Conservation (phyloP, 2,329 filamentous ascomycete genomes). For the Curvularia lunata region DNA sequence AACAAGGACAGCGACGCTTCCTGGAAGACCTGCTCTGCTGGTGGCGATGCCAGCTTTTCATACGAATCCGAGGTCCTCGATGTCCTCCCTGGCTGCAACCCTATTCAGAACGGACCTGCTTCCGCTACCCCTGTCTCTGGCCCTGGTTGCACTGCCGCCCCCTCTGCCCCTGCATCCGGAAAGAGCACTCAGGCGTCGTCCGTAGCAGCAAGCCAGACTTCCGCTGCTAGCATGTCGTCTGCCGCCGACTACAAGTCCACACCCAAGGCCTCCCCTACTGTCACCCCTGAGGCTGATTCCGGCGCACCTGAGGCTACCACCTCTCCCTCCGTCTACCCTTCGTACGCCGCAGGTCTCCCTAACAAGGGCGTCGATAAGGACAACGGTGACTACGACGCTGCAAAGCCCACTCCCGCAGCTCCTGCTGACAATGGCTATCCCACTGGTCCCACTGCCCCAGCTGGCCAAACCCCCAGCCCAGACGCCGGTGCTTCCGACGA, state of each 20-base stretch:
- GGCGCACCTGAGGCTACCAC: slow-evolving; percentile 8
- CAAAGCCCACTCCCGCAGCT: slow-evolving; percentile 4
- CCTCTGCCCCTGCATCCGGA: slow-evolving; percentile 14
- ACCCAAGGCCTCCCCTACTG: background rate
- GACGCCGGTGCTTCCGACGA: slow-evolving; percentile 10
- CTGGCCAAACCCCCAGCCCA: slow-evolving; percentile 15
- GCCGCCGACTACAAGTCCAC: slow-evolving; percentile 4
- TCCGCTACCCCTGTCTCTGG: slow-evolving; percentile 38
- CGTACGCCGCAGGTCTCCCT: slow-evolving; percentile 18
- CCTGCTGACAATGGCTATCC: slow-evolving; percentile 10
- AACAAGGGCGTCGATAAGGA: slow-evolving; percentile 17
- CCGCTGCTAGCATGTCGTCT: slow-evolving; percentile 5
- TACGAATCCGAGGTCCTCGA: slow-evolving; percentile 31
- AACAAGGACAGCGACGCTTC: slow-evolving; percentile 40
- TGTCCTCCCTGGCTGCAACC: slow-evolving; percentile 49
- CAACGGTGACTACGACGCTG: slow-evolving; percentile 8
- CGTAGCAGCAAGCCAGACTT: slow-evolving; percentile 7
- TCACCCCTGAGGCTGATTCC: background rate
- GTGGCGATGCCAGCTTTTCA: slow-evolving; percentile 14
- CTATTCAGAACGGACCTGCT: slow-evolving; percentile 46
- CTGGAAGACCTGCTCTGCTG: slow-evolving; percentile 39
- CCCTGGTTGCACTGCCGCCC: slow-evolving; percentile 33
- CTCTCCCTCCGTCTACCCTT: slow-evolving; percentile 6
- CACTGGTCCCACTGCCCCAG: slow-evolving; percentile 15
- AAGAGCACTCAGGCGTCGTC: slow-evolving; percentile 10